phyloP scores from a whole-genome alignment of 331 rosid genomes.

The Quercus tomentella region DNA sequence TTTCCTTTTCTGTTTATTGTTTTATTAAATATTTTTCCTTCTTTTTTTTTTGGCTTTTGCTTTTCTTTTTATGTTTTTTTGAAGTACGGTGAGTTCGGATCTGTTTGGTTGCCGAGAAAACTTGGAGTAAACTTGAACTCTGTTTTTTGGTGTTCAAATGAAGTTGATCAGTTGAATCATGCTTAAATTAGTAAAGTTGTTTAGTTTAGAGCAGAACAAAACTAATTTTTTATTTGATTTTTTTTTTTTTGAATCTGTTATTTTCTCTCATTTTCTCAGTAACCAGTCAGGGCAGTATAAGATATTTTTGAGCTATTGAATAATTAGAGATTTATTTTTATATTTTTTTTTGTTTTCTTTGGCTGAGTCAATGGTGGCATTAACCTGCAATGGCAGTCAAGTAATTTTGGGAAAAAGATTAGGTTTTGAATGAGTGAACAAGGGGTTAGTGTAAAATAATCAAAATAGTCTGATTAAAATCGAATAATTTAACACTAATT shows the following conservation, averaged over 20 bases:
- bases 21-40: neutral
- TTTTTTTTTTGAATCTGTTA: too few relatives aligned
- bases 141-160: neutral
- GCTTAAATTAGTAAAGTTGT: neutral
- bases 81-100: too few relatives aligned
- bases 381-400: neutral
- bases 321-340: neutral
- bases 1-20: neutral
- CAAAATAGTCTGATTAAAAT: neutral
- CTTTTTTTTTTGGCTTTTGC: neutral
- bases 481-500: neutral
- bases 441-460: neutral
- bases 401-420: neutral
- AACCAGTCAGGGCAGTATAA: neutral
- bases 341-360: neutral
- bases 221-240: neutral
- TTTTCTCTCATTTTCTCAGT: neutral
- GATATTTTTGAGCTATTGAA: neutral
- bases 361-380: neutral
- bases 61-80: too few relatives aligned
- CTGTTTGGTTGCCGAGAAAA: constrained; percentile 8
- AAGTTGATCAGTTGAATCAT: neutral
- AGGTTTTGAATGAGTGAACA: constrained; percentile 10
- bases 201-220: neutral
- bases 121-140: neutral